These are phyloP conservation scores for Echites panduratus DNA, from an alignment of 257 asterid species.

Conservation along the genomic window DNA sequence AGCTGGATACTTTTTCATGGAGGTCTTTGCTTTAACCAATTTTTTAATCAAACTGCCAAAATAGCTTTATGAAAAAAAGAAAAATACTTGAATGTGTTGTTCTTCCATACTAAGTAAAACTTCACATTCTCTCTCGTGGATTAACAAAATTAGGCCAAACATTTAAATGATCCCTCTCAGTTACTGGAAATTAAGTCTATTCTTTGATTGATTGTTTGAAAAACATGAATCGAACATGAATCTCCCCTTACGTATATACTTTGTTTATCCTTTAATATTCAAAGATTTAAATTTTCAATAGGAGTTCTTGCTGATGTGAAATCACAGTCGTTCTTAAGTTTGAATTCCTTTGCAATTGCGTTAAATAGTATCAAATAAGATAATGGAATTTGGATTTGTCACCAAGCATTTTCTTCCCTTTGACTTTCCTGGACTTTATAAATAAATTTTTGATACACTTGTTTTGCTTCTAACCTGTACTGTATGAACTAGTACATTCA, in stretches of 20 bases:
- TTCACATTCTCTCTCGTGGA: not conserved
- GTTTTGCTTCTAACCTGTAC: not conserved
- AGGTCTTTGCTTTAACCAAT: not conserved
- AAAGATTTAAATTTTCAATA: not conserved
- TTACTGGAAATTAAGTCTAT: not conserved
- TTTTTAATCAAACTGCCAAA: not conserved
- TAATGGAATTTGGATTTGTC: not conserved
- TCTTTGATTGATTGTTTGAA: not conserved
- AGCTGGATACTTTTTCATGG: not conserved
- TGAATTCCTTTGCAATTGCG: not conserved
- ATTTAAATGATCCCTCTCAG: not conserved
- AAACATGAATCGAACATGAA: not conserved
- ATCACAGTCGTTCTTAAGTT: not conserved
- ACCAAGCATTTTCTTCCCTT: not conserved
- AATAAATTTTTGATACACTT: not conserved
- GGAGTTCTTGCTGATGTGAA: not conserved
- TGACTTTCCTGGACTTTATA: not conserved
- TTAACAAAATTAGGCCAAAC: not conserved
- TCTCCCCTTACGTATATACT: too few relatives aligned
- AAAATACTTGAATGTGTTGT: not conserved
- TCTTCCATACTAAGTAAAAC: not conserved
- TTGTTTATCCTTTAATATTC: not conserved
- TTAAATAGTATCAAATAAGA: not conserved
- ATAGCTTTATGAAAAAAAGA: not conserved
- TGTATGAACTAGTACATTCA: not conserved